These are phyloP conservation scores for Neurospora hispaniola DNA, from an alignment of 495 filamentous ascomycete genomes.

Conservation along the genomic window DNA sequence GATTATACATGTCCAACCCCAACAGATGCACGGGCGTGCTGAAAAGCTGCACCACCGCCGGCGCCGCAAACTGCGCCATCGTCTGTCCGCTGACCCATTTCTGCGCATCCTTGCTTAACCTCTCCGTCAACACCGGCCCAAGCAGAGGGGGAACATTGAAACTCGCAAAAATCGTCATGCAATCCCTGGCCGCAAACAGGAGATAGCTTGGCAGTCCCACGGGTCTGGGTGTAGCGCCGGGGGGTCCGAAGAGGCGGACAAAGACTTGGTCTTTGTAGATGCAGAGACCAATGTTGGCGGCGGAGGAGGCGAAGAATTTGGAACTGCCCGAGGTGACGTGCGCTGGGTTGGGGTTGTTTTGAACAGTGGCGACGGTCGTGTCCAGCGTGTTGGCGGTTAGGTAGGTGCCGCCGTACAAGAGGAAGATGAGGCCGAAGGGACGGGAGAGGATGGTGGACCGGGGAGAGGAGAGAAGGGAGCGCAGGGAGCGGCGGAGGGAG, in stretches of 20 bases:
- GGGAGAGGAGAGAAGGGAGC: conserved; percentile 55
- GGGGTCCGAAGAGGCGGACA: conserved; percentile 67
- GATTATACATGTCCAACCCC: conserved; percentile 83
- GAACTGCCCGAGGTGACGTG: conserved; percentile 57
- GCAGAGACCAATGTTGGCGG: conserved; percentile 83
- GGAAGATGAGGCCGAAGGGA: conserved; percentile 79
- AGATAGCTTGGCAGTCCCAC: conserved; percentile 55
- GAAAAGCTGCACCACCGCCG: conserved; percentile 68
- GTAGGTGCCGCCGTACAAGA: conserved; percentile 85
- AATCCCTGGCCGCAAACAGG: conserved; percentile 78
- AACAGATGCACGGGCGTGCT: conserved; percentile 83
- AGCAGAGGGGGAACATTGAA: conserved; percentile 84
- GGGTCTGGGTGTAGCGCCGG: conserved; percentile 35
- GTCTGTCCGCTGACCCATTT: conserved; percentile 35
- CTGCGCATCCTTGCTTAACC: conserved; percentile 39
- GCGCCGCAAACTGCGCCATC: conserved; percentile 70
- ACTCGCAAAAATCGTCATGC: conserved; percentile 82
- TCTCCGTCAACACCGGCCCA: conserved; percentile 49
- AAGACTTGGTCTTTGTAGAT: conserved; percentile 90
- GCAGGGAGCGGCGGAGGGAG: conserved; percentile 55
- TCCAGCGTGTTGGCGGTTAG: conserved; percentile 82
- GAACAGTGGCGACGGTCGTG: conserved; percentile 60
- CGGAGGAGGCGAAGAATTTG: conserved; percentile 74
- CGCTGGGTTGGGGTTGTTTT: conserved; percentile 36
- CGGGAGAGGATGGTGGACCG: conserved; percentile 61